These are phyloP conservation scores for Mrakiaceae sp. DNA, from an alignment of 1,284 basidiomycete species.

Conservation along the genomic window DNA sequence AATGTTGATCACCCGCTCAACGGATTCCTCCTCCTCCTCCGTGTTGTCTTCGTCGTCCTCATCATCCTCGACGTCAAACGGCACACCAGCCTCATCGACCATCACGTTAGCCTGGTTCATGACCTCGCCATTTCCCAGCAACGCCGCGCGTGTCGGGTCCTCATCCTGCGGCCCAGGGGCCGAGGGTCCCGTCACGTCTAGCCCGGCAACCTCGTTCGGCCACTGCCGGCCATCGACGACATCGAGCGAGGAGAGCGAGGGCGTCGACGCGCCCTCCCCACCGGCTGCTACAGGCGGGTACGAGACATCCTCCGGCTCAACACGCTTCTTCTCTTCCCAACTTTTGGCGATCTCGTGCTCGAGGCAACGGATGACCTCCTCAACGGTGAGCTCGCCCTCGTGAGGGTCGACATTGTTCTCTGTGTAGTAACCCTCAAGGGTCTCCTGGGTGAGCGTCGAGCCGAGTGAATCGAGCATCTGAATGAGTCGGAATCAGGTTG, in stretches of 20 bases:
- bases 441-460: slow-evolving; percentile 72
- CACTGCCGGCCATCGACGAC: no score
- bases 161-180: slow-evolving; percentile 19
- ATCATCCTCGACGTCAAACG: slow-evolving; percentile 17
- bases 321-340: slow-evolving; percentile 51
- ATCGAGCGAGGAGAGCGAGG: no score
- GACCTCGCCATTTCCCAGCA: background rate
- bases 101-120: slow-evolving; percentile 1
- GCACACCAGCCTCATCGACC: slow-evolving; percentile 7
- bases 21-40: slow-evolving; percentile 37
- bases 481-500: background rate
- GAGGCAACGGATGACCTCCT: slow-evolving; percentile 62
- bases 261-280: no score
- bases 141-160: slow-evolving; percentile 10
- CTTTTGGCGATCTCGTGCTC: slow-evolving; percentile 69
- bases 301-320: slow-evolving; percentile 16
- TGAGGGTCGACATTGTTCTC: slow-evolving; percentile 55
- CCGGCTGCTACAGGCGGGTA: background rate
- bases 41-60: slow-evolving; percentile 21
- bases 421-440: slow-evolving; percentile 69
- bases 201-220: background rate
- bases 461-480: slow-evolving; percentile 92
- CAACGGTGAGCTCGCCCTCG: slow-evolving; percentile 59
- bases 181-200: slow-evolving; percentile 27
- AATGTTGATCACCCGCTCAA: slow-evolving; percentile 85